Percentiles rank a stretch among this genome's conserved stretches.
Evolutionary conservation across 2,329 filamentous ascomycete genomes (phyloP).

Genomic region (Diaporthe capsici): DNA sequence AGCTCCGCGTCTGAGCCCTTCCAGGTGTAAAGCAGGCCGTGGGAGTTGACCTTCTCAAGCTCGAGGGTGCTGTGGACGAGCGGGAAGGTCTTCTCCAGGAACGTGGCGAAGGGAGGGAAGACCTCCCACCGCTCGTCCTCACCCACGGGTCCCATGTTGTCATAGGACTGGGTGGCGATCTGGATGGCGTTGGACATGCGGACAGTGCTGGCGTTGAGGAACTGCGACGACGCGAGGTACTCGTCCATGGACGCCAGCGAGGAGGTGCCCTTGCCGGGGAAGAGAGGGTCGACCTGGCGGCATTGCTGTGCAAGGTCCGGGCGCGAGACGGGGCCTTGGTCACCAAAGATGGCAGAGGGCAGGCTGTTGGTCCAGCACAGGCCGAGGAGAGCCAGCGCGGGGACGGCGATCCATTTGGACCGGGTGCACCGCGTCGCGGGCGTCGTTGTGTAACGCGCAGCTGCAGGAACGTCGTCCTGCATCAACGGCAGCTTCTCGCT

Average conservation of each 20-base stretch:
- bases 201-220: conserved; percentile 51
- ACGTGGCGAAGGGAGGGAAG: conserved; percentile 67
- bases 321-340: conserved; percentile 8
- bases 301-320: conserved; percentile 46
- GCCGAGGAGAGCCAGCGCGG: conserved; percentile 28
- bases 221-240: conserved; percentile 50
- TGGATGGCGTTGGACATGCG: conserved; percentile 62
- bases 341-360: conserved; percentile 7
- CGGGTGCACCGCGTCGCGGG: conserved; percentile 6
- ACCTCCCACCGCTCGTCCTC: conserved; percentile 71
- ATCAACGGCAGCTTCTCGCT: conserved; percentile 52
- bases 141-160: conserved; percentile 67
- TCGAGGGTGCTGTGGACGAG: conserved; percentile 61
- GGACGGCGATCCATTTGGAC: conserved; percentile 33
- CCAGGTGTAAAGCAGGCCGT: conserved; percentile 72
- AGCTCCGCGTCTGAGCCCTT: conserved; percentile 63
- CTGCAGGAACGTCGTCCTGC: conserved; percentile 45
- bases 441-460: neutral
- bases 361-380: conserved; percentile 33
- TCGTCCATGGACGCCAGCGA: conserved; percentile 51
- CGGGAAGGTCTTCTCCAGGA: conserved; percentile 66
- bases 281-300: conserved; percentile 52
- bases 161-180: conserved; percentile 68
- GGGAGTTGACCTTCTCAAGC: conserved; percentile 70
- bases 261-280: conserved; percentile 47